phyloP scores from a whole-genome alignment of 345 rosid genomes.

The Lepidium didymum region DNA sequence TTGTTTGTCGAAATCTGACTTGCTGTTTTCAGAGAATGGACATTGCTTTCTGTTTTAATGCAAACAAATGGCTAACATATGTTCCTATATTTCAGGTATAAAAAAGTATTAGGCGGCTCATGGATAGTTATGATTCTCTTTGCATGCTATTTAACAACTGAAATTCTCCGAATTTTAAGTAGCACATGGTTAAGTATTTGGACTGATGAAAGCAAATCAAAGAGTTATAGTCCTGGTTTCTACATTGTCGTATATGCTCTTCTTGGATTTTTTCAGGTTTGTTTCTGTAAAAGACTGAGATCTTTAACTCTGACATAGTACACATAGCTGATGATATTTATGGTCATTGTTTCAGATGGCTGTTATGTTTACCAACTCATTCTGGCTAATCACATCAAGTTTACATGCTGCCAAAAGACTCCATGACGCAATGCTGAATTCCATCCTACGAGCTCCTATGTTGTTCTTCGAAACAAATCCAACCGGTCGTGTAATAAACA shows the following conservation, averaged over 20 bases:
- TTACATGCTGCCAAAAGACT: constrained; percentile 73
- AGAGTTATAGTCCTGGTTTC: constrained; percentile 46
- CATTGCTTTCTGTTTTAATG: not conserved
- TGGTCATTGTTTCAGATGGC: constrained; percentile 44
- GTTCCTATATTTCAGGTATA: constrained; percentile 52
- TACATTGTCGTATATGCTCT: constrained; percentile 59
- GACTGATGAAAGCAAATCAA: constrained; percentile 64
- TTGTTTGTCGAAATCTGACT: not conserved
- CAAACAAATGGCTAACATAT: not conserved
- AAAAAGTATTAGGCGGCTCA: constrained; percentile 76
- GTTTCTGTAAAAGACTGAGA: constrained; percentile 4
- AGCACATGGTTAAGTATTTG: constrained; percentile 92
- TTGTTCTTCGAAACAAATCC: constrained; percentile 93
- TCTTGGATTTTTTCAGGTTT: constrained; percentile 77
- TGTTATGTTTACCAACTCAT: constrained; percentile 70
- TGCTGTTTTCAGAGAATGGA: not conserved
- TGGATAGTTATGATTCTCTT: constrained; percentile 77
- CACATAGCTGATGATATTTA: not conserved
- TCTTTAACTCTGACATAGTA: not conserved
- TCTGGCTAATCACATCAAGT: constrained; percentile 83
- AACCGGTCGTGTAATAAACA: constrained; percentile 77
- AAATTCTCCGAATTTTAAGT: constrained; percentile 72
- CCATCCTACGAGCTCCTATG: constrained; percentile 88
- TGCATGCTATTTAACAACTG: constrained; percentile 63
- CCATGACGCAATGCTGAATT: constrained; percentile 72